These are phyloP conservation scores for Alternaria metachromatica DNA, from an alignment of 2,329 filamentous ascomycete species.

Conservation along the genomic window DNA sequence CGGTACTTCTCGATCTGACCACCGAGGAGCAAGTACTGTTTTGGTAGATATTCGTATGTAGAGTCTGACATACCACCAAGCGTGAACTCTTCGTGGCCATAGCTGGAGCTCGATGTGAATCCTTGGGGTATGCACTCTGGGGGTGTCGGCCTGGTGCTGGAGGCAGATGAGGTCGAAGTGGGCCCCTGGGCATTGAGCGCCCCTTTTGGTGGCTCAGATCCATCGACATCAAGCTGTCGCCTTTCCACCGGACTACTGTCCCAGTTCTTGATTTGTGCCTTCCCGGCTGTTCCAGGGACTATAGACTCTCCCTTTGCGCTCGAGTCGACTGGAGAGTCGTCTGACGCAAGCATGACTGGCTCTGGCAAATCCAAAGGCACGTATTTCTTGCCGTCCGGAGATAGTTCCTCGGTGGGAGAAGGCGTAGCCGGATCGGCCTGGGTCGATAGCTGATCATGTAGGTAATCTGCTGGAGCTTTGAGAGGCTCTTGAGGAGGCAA, in stretches of 20 bases:
- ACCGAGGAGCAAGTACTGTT: slow-evolving; percentile 57
- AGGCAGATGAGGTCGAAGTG: slow-evolving; percentile 7
- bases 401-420: slow-evolving; percentile 27
- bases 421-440: slow-evolving; percentile 9
- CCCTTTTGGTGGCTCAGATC: slow-evolving; percentile 13
- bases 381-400: slow-evolving; percentile 43
- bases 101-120: slow-evolving; percentile 58
- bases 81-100: slow-evolving; percentile 53
- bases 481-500: slow-evolving; percentile 32
- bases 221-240: slow-evolving; percentile 35
- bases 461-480: slow-evolving; percentile 14
- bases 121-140: slow-evolving; percentile 57
- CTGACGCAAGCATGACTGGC: slow-evolving; percentile 33
- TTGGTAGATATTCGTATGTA: slow-evolving; percentile 55
- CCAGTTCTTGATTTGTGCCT: slow-evolving; percentile 30
- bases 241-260: slow-evolving; percentile 25
- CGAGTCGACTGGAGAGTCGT: slow-evolving; percentile 16
- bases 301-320: slow-evolving; percentile 3
- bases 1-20: slow-evolving; percentile 56
- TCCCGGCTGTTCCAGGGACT: slow-evolving; percentile 12
- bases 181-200: slow-evolving; percentile 5
- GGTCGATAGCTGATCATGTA: slow-evolving; percentile 1
- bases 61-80: slow-evolving; percentile 52
- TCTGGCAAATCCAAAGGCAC: slow-evolving; percentile 38
- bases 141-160: slow-evolving; percentile 18